A percentile compares a stretch with the other conserved stretches of the same genome.
Conservation (phyloP, 169 alveolate species). For the Plasmodium yoelii region DNA sequence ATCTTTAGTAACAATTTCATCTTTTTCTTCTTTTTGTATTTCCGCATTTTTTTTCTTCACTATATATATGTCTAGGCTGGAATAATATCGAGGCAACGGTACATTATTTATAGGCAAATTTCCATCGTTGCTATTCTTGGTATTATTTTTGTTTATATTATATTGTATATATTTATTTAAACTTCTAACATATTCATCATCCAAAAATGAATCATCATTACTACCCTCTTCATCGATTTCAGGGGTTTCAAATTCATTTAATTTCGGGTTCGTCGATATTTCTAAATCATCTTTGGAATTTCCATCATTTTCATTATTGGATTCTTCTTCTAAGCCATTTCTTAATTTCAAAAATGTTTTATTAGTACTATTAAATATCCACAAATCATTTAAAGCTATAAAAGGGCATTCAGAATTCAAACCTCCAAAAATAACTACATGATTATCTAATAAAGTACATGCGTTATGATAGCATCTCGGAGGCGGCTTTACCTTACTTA, state of each 20-base stretch:
- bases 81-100: slow-evolving; percentile 63
- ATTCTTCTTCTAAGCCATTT: not conserved
- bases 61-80: slow-evolving; percentile 61
- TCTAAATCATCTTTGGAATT: not conserved
- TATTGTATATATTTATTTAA: slow-evolving; percentile 31
- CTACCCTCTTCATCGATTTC: slow-evolving; percentile 26
- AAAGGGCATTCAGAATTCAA: slow-evolving; percentile 54
- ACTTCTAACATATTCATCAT: slow-evolving; percentile 24
- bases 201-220: slow-evolving; percentile 40
- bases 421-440: slow-evolving; percentile 67
- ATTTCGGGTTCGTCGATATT: not conserved
- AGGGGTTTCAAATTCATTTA: not conserved
- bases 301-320: slow-evolving; percentile 1
- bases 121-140: not conserved
- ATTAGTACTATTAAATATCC: slow-evolving; percentile 60
- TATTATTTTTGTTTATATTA: not conserved
- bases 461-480: slow-evolving; percentile 55
- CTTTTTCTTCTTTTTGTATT: not conserved
- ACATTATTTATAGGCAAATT: slow-evolving; percentile 2
- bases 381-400: slow-evolving; percentile 59
- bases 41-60: slow-evolving; percentile 8
- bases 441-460: slow-evolving; percentile 53
- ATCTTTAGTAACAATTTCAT: slow-evolving; percentile 21
- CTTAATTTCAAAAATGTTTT: slow-evolving; percentile 55
- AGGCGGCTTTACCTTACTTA: slow-evolving; percentile 41